Conservation (phyloP, 495 filamentous ascomycete species). For the Penicillium arizonense region DNA sequence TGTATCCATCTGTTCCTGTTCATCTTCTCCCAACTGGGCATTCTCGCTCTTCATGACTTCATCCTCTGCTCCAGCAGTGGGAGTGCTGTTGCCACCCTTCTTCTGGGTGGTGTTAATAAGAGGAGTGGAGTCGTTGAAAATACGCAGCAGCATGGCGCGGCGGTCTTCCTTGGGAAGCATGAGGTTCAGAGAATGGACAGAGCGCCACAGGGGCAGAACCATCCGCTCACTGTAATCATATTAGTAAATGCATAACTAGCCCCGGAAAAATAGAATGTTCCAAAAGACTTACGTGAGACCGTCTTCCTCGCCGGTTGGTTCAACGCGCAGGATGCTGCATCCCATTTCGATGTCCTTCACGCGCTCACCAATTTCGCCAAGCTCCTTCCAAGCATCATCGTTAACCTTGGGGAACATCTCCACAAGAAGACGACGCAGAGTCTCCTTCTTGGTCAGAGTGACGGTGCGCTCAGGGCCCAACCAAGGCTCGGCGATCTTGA, state of each 20-base stretch:
- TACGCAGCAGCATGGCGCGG: conserved; percentile 82
- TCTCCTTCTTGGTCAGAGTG: conserved; percentile 67
- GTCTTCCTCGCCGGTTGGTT: conserved; percentile 65
- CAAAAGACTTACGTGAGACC: conserved; percentile 57
- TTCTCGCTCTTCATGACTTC: conserved; percentile 35
- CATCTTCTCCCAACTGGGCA: conserved; percentile 34
- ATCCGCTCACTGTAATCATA: conserved; percentile 60
- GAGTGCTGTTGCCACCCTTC: conserved; percentile 26
- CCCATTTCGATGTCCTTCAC: conserved; percentile 80
- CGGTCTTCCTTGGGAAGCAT: conserved; percentile 98
- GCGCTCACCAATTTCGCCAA: conserved; percentile 86
- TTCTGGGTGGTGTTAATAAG: conserved; percentile 53
- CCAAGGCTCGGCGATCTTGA: conserved; percentile 84
- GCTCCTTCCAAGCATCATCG: conserved; percentile 61
- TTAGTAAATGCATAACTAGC: conserved; percentile 12
- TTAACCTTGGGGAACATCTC: conserved; percentile 94
- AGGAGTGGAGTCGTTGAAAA: conserved; percentile 82
- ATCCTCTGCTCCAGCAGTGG: conserved; percentile 37
- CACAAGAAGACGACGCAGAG: conserved; percentile 72
- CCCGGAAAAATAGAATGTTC: neutral
- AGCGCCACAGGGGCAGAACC: conserved; percentile 89
- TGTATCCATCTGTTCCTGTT: conserved; percentile 35
- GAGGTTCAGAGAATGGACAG: conserved; percentile 80
- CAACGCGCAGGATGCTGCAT: conserved; percentile 84
- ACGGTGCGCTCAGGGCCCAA: conserved; percentile 78